Evolutionary conservation across 2,329 filamentous ascomycete genomes (phyloP).

Genomic region (Sclerotinia spermophila): DNA sequence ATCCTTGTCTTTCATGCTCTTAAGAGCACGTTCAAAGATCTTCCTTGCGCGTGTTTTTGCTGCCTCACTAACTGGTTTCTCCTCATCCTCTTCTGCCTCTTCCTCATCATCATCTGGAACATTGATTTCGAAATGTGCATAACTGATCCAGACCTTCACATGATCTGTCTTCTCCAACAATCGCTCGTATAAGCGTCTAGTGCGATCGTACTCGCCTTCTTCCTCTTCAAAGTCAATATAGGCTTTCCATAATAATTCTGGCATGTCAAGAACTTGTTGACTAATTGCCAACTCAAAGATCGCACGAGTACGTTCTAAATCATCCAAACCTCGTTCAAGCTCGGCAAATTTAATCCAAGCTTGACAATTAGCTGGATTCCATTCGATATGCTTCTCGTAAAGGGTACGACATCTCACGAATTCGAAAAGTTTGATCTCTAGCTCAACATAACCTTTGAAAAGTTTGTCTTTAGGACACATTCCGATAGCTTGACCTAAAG

Average conservation of each 20-base stretch:
- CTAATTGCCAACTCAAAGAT: constrained; percentile 89
- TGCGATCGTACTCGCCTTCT: constrained; percentile 83
- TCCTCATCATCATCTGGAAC: constrained; percentile 71
- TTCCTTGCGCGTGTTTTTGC: constrained; percentile 78
- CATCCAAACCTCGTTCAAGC: constrained; percentile 85
- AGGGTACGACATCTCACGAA: constrained; percentile 87
- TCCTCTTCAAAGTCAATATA: constrained; percentile 99
- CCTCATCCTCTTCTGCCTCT: constrained; percentile 51
- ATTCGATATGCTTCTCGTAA: constrained; percentile 91
- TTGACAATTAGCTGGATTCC: constrained; percentile 84
- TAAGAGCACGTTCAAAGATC: constrained; percentile 82
- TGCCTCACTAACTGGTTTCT: constrained; percentile 70
- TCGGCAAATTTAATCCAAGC: constrained; percentile 97
- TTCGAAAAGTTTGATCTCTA: constrained; percentile 91
- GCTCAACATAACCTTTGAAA: constrained; percentile 88
- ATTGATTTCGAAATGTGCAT: constrained; percentile 97
- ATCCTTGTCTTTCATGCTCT: constrained; percentile 81
- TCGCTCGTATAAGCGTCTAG: constrained; percentile 80
- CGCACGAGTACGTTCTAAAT: constrained; percentile 78
- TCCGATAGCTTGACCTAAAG: constrained; percentile 83
- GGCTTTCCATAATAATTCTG: constrained; percentile 93
- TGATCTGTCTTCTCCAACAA: constrained; percentile 94
- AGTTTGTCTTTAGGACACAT: constrained; percentile 95
- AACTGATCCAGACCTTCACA: constrained; percentile 98
- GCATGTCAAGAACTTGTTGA: constrained; percentile 88